Percentiles rank a stretch among this genome's conserved stretches.
These are phyloP conservation scores for Rhodotorula glutinis DNA, from an alignment of 1,284 basidiomycete species.

Conservation along the genomic window DNA sequence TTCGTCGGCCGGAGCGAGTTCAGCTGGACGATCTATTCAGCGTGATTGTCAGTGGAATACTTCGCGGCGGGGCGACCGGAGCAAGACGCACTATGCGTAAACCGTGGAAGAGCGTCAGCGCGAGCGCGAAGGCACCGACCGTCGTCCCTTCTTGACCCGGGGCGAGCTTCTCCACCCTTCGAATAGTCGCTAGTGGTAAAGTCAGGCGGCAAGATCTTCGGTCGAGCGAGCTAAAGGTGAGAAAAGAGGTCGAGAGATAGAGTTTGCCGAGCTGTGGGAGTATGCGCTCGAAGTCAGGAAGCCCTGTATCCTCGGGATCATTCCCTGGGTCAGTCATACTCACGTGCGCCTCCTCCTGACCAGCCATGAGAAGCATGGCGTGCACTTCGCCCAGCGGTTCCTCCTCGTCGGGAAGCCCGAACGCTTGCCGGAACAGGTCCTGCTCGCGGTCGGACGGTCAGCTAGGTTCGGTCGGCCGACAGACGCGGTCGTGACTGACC, in stretches of 20 bases:
- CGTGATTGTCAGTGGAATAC: background rate
- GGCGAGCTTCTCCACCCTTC: constrained; percentile 77
- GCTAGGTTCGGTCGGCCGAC: fast-evolving
- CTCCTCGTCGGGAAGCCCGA: constrained; percentile 42
- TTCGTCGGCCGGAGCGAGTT: constrained; percentile 94
- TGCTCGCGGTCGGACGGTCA: background rate
- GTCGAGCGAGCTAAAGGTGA: constrained; percentile 88
- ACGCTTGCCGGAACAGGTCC: constrained; percentile 40
- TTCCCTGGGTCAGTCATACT: constrained; percentile 46
- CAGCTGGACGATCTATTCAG: constrained; percentile 78
- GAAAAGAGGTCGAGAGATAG: constrained; percentile 81
- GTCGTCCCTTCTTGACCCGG: constrained; percentile 47
- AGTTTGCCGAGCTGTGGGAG: constrained; percentile 75
- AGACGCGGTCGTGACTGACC: background rate
- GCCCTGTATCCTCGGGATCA: background rate
- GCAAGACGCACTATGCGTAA: constrained; percentile 24
- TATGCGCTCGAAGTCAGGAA: background rate
- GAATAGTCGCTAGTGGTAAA: constrained; percentile 85
- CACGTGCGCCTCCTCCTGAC: constrained; percentile 87
- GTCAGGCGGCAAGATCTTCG: constrained; percentile 88
- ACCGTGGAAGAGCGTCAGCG: constrained; percentile 66
- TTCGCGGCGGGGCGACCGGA: fast-evolving
- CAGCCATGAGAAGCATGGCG: constrained; percentile 78
- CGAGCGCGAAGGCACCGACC: constrained; percentile 91
- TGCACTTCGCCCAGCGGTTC: constrained; percentile 63